Evolutionary conservation across 148 eudicot species (phyloP).

Genomic region (Bassia scoparia): DNA sequence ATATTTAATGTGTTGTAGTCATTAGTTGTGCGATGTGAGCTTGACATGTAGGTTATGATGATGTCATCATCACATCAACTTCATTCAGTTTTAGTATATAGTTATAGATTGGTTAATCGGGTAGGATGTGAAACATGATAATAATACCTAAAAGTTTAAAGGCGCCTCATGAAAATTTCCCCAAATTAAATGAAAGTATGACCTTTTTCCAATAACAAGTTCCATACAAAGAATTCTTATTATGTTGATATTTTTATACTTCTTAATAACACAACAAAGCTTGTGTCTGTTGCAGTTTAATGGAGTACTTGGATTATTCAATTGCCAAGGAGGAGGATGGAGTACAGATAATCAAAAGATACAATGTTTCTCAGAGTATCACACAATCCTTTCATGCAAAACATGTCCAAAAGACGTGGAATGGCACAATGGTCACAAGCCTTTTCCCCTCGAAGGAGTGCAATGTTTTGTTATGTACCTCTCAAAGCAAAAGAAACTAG

Average conservation of each 20-base stretch:
- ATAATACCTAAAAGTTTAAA: too few species aligned
- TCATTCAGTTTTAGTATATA: too few species aligned
- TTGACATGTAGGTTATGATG: too few species aligned
- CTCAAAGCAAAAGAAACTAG: conserved; percentile 41
- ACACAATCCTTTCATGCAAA: conserved; percentile 38
- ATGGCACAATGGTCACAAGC: conserved; percentile 54
- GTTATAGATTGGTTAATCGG: too few species aligned
- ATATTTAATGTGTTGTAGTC: too few species aligned
- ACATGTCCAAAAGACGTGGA: conserved; percentile 60
- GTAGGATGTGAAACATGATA: too few species aligned
- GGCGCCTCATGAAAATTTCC: too few species aligned
- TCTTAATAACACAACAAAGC: background rate
- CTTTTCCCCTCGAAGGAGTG: conserved; percentile 32
- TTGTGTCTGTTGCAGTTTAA: conserved; percentile 34
- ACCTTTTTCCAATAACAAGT: background rate
- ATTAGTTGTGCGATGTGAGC: too few species aligned
- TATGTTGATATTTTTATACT: background rate
- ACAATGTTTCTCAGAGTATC: conserved; percentile 51
- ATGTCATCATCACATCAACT: too few species aligned
- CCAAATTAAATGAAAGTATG: too few species aligned
- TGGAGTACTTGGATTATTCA: conserved; percentile 80
- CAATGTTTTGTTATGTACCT: conserved; percentile 45
- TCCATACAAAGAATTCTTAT: too few species aligned
- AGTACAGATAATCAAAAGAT: conserved; percentile 45
- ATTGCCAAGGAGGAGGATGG: conserved; percentile 96